Evolutionary conservation across 805 yeast genomes (phyloP).

Genomic region (Kodamaea hsintzibuensis): DNA sequence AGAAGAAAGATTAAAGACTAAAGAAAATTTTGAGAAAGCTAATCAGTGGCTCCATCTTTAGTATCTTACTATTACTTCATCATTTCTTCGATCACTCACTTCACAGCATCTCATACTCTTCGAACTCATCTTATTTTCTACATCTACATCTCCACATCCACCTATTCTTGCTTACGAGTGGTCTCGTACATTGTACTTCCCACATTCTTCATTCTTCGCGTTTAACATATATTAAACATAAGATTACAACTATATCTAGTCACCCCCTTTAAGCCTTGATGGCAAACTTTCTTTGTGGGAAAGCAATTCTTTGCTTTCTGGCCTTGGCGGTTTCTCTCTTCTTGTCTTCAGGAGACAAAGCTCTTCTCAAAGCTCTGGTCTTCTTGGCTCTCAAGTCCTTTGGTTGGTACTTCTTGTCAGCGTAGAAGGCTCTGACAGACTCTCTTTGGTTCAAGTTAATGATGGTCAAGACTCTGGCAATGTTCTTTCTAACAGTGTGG

Average conservation of each 20-base stretch:
- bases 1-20: no score
- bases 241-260: slow-evolving; percentile 8
- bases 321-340: slow-evolving; percentile 81
- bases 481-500: slow-evolving; percentile 96
- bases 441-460: slow-evolving; percentile 97
- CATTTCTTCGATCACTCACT: no score
- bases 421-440: slow-evolving; percentile 91
- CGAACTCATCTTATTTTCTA: no score
- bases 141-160: not conserved
- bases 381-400: slow-evolving; percentile 99
- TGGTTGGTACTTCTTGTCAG: slow-evolving; percentile 93
- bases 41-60: no score
- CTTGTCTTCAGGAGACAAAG: slow-evolving; percentile 86
- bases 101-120: no score
- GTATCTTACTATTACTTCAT: no score
- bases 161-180: not conserved
- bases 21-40: no score
- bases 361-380: slow-evolving; percentile 99
- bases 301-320: slow-evolving; percentile 88
- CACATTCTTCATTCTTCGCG: not conserved
- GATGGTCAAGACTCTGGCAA: slow-evolving; percentile 96
- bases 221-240: slow-evolving; percentile 12
- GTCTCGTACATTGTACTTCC: no score
- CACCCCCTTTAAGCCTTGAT: slow-evolving; percentile 80
- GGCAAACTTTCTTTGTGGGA: slow-evolving; percentile 98